These are phyloP conservation scores for Wallacemonas sp. DNA, from an alignment of 208 protist species.

Conservation along the genomic window DNA sequence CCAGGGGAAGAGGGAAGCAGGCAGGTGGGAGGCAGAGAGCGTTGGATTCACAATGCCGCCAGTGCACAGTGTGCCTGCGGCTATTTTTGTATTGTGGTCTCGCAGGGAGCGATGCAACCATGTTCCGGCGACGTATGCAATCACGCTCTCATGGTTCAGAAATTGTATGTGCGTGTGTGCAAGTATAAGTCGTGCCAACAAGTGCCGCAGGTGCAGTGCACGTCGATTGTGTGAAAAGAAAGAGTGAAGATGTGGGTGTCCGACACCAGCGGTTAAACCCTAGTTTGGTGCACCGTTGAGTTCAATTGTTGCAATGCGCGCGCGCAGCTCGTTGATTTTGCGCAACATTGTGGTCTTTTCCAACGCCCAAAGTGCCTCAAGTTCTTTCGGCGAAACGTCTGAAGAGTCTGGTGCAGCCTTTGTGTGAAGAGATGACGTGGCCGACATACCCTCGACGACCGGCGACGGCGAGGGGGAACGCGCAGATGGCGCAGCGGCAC, in stretches of 20 bases:
- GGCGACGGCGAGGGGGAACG: neutral
- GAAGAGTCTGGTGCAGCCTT: neutral
- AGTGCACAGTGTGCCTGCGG: no score
- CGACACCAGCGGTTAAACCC: no score
- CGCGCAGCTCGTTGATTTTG: conserved; percentile 10
- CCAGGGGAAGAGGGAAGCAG: conserved; percentile 15
- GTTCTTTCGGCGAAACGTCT: neutral
- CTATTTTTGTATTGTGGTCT: no score
- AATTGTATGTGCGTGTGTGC: no score
- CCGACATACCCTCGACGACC: no score
- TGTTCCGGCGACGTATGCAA: conserved; percentile 24
- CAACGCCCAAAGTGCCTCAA: conserved; percentile 11
- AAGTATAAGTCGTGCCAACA: conserved; percentile 13
- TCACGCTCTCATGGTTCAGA: neutral
- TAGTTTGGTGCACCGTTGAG: neutral
- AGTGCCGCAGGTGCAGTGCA: no score
- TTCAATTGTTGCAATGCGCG: conserved; percentile 11
- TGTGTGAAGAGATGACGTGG: no score
- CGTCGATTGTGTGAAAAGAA: neutral
- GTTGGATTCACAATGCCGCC: no score
- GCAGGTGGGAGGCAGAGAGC: no score
- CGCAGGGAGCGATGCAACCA: no score
- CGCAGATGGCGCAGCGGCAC: neutral
- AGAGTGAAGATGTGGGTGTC: no score
- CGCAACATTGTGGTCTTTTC: conserved; percentile 10